A percentile compares a stretch with the other conserved stretches of the same genome.
phyloP scores from a whole-genome alignment of 2,329 filamentous ascomycete species.

The Alternaria sp. region DNA sequence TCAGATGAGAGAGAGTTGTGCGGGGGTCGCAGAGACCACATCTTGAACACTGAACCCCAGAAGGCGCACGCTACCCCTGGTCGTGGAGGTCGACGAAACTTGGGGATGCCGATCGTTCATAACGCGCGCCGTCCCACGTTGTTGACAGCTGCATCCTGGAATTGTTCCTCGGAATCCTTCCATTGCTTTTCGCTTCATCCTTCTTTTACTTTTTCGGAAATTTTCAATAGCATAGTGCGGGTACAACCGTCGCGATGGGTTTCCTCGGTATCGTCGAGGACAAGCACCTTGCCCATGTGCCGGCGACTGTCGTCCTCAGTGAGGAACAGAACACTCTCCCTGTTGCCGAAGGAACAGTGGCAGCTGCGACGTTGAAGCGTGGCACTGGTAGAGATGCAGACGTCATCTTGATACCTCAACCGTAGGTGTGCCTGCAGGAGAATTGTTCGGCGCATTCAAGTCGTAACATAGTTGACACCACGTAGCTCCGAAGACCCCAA shows the following conservation, averaged over 20 bases:
- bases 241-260: constrained; percentile 29
- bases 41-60: constrained; percentile 9
- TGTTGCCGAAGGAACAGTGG: constrained; percentile 8
- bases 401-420: constrained; percentile 43
- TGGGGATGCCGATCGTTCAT: constrained; percentile 12
- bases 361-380: constrained; percentile 37
- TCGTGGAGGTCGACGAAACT: not conserved
- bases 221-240: not conserved
- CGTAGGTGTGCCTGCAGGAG: constrained; percentile 36
- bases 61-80: constrained; percentile 6
- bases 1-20: constrained; percentile 6
- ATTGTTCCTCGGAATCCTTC: not conserved
- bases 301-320: constrained; percentile 42
- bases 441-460: constrained; percentile 5
- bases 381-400: constrained; percentile 42
- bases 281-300: constrained; percentile 42
- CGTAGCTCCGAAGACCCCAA: constrained; percentile 38
- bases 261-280: constrained; percentile 45
- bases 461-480: constrained; percentile 49
- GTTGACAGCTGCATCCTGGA: not conserved
- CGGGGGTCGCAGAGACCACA: constrained; percentile 17
- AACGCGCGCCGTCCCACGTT: constrained; percentile 8
- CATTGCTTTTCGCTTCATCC: not conserved
- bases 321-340: constrained; percentile 25
- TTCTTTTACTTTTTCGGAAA: not conserved